Evolutionary conservation across 1,139 yeast species (phyloP), one percentile per base, ranked within the genome.

Genomic region (Lodderomyces jiufengensis): DNA sequence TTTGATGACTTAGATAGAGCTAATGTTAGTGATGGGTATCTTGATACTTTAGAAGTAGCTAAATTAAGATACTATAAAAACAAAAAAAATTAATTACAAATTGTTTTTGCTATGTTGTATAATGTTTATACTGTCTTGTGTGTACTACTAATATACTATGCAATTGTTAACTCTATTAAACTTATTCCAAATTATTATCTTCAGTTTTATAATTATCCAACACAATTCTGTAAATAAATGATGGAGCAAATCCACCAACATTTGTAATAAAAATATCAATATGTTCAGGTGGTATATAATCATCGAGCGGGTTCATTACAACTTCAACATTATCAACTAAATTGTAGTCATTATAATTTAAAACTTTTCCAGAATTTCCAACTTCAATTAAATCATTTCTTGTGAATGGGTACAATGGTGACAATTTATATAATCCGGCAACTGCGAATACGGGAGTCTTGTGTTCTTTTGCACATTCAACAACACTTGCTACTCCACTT

Each of bases 201-300:
- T 84, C 90, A 34, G 82, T 78, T 58, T 83, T 83, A 63, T 94
- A 94, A 61, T 90, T 88, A 61, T 94, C 99, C 66, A 90, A 76
- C 29, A 92, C 95, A 42, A 92, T 84, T 63, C 98, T 81, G 63
- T 94, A 94, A 37, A 92, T 84, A 63, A 92, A 94, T 47, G 95
- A 87, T 33, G 98, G 98, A 18, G 97, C 86, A 57, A 85, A 90
- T 21, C 97, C 97, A 32, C 98, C 98, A 43, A 88, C 76, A 56
- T 94, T 92, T 13, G 98, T 90, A 51, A 92, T 86, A 59, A 84
- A 88, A 46, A 94, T 86, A 59, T 92, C 97, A 46, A 94, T 85
- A 54, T 86, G 81, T 52, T 90, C 97, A 1, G 99, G 98, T 4
- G 92, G 82, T 29, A 94, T 81, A 56, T 90, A 92, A 56, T 90